phyloP scores from a whole-genome alignment of 805 yeast genomes.

The Nakazawaea peltata region DNA sequence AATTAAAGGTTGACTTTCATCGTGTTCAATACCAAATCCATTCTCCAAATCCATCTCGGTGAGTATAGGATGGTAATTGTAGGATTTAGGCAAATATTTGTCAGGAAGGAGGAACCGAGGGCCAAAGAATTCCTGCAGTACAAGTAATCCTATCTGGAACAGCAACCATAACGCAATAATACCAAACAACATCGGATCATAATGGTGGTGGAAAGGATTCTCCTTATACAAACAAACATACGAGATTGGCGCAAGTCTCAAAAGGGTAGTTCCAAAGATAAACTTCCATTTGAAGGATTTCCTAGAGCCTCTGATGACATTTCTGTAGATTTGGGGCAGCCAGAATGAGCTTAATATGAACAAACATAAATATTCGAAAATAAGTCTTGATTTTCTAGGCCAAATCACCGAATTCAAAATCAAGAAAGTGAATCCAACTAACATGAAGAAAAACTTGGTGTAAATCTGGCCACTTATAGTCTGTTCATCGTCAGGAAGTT shows the following conservation, averaged over 20 bases:
- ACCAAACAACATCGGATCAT: slow-evolving; percentile 41
- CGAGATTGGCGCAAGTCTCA: slow-evolving; percentile 56
- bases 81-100: slow-evolving; percentile 67
- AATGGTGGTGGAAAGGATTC: slow-evolving; percentile 68
- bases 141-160: slow-evolving; percentile 50
- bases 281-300: slow-evolving; percentile 68
- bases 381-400: slow-evolving; percentile 47
- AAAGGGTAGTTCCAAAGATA: slow-evolving; percentile 55
- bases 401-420: slow-evolving; percentile 51
- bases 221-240: slow-evolving; percentile 46
- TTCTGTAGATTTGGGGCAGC: slow-evolving; percentile 84
- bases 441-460: slow-evolving; percentile 44
- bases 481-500: slow-evolving; percentile 38
- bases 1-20: slow-evolving; percentile 18
- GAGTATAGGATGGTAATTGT: slow-evolving; percentile 72
- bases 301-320: slow-evolving; percentile 60
- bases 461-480: slow-evolving; percentile 50
- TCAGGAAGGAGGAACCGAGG: slow-evolving; percentile 81
- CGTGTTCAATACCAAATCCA: slow-evolving; percentile 49
- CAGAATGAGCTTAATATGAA: slow-evolving; percentile 62
- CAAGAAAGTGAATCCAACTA: slow-evolving; percentile 48
- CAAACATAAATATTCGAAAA: slow-evolving; percentile 50
- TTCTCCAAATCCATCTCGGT: slow-evolving; percentile 52
- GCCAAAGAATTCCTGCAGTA: slow-evolving; percentile 61
- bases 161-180: slow-evolving; percentile 46